These are phyloP conservation scores for Albatrellus ellisii DNA, from an alignment of 768 basidiomycete genomes.

Conservation along the genomic window DNA sequence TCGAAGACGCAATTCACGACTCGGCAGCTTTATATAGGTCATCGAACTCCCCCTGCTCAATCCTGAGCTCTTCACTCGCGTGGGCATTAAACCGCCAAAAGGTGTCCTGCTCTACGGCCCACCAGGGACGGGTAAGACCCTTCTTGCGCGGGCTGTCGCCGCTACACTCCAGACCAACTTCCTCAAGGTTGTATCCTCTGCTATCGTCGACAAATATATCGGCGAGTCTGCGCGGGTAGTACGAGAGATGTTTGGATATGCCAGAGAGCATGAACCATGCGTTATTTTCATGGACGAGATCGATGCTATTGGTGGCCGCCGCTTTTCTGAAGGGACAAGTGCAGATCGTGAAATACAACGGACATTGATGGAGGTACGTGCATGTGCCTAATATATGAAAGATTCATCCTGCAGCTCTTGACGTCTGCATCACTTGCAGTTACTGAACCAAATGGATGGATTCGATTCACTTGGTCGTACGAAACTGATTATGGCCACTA, in stretches of 20 bases:
- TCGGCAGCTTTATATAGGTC: slow-evolving; percentile 34
- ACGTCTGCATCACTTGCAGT: slow-evolving; percentile 27
- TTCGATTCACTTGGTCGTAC: slow-evolving; percentile 94
- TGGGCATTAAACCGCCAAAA: slow-evolving; percentile 93
- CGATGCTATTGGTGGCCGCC: slow-evolving; percentile 90
- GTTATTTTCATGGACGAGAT: slow-evolving; percentile 99
- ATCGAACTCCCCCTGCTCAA: slow-evolving; percentile 92
- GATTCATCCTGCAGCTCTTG: background rate
- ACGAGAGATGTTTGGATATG: slow-evolving; percentile 98
- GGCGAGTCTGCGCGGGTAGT: slow-evolving; percentile 95
- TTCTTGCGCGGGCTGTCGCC: slow-evolving; percentile 91
- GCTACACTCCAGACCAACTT: slow-evolving; percentile 93
- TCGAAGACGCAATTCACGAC: background rate
- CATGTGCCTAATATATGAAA: background rate
- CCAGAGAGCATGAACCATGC: slow-evolving; percentile 93
- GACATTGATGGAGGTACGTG: slow-evolving; percentile 85
- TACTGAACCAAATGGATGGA: slow-evolving; percentile 99
- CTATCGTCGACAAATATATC: slow-evolving; percentile 97
- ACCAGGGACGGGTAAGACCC: slow-evolving; percentile 93
- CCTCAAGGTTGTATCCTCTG: slow-evolving; percentile 96
- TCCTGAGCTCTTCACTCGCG: slow-evolving; percentile 89
- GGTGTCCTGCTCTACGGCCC: slow-evolving; percentile 95
- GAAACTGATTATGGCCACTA: slow-evolving; percentile 99
- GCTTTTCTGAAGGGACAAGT: slow-evolving; percentile 89
- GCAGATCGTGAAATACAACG: slow-evolving; percentile 98